Evolutionary conservation across 2,329 filamentous ascomycete genomes (phyloP), one percentile per base, ranked within the genome.

Genomic region (Xylaria digitata): DNA sequence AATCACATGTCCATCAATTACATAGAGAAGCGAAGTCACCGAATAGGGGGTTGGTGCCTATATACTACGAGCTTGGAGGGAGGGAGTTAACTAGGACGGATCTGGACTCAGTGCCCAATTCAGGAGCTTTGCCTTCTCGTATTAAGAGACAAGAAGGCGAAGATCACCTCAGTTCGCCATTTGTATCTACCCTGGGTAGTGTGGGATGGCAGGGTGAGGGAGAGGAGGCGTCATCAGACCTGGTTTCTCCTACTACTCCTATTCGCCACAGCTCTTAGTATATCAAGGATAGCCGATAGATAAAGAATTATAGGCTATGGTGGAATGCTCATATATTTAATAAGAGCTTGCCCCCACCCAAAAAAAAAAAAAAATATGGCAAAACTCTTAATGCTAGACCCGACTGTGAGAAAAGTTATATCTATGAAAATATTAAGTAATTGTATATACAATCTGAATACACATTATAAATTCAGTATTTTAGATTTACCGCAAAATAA

Each of bases 161-260:
- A 1, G 67, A 70, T 30, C 52, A 52, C 6, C 40, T 65, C n/a
- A 40, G 73, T 68, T 75, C 73, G 6, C 74, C 75, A 2, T 66
- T 72, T 48, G 72, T 75, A 2, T 76, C 75, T 26, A 76, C 75
- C 2, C 46, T 75, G 9, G 75, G 72, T 2, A 73, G 66, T 37
- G 49, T 61, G 17, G 72, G 69, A 6, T 72, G 67, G 66, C 57
- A 63, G 37, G 71, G 69, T n/a, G 72, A 74, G 37, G 61, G 61
- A 60, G 64, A 42, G 6, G 70, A 74, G 34, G 64, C 60, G 0
- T 69, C 70, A 4, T 71, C 71, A 30, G 71, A 72, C 42, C 46
- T 75, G n/a, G 74, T 76, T 40, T 76, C 75, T 6, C 74, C 75
- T 32, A 68, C 70, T 19, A 73, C 74, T 13, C 71, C 72, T 7